Evolutionary conservation across 306 rosid genomes (phyloP).

Genomic region (Prunus davidiana): DNA sequence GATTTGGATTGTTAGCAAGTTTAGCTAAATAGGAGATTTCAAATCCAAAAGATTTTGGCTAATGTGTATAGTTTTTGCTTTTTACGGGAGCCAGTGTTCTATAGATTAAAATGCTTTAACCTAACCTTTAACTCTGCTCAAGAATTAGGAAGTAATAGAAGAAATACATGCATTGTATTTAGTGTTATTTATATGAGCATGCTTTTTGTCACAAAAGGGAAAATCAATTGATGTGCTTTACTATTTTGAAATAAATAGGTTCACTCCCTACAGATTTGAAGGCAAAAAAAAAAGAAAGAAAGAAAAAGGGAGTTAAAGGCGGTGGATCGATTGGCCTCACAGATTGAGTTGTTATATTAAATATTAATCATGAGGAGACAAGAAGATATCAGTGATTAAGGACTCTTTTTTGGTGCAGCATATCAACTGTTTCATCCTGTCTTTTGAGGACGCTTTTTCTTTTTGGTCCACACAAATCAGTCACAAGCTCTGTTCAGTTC

Average conservation of each 20-base stretch:
- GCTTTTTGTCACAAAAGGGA: no score
- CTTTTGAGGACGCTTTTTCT: conserved; percentile 23
- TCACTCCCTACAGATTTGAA: background rate
- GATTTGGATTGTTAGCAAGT: no score
- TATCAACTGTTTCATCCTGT: conserved; percentile 14
- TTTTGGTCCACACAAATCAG: conserved; percentile 23
- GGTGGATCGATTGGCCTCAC: background rate
- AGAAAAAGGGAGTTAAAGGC: background rate
- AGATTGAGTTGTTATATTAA: background rate
- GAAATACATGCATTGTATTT: no score
- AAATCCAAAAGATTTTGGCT: background rate
- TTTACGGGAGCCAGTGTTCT: background rate
- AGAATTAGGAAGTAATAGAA: no score
- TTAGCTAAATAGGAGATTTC: background rate
- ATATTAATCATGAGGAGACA: background rate
- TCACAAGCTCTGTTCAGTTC: conserved; percentile 7
- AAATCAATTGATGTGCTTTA: no score
- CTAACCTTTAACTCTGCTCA: no score
- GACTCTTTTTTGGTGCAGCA: background rate
- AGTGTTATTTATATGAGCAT: no score
- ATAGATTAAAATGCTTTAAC: background rate
- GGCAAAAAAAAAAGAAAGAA: background rate
- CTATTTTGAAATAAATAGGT: no score
- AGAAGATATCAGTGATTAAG: background rate
- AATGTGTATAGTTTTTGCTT: background rate